These are phyloP conservation scores for Colletotrichum costaricense DNA, from an alignment of 2,329 filamentous ascomycete species.

Conservation along the genomic window DNA sequence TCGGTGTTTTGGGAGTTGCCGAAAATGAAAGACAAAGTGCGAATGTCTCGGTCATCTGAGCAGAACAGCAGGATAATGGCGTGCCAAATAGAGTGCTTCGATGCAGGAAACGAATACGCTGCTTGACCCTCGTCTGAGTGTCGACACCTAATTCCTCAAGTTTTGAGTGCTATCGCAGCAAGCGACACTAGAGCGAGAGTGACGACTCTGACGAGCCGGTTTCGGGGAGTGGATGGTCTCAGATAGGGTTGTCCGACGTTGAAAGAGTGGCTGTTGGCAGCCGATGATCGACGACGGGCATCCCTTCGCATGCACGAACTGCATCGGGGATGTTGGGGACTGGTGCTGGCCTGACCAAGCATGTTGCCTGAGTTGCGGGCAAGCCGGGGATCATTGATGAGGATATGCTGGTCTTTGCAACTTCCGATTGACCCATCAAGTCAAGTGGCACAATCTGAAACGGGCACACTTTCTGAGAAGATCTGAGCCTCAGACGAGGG, in stretches of 20 bases:
- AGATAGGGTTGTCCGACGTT: conserved; percentile 20
- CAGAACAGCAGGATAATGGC: neutral
- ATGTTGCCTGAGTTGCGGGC: conserved; percentile 16
- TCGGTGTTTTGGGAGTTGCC: conserved; percentile 2
- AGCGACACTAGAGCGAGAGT: neutral
- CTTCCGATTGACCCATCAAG: conserved; percentile 7
- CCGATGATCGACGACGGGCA: conserved; percentile 32
- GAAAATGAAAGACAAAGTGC: neutral
- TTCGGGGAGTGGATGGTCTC: conserved; percentile 19
- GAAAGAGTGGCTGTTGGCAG: conserved; percentile 26
- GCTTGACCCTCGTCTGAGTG: conserved; percentile 18
- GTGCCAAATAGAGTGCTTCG: conserved; percentile 18
- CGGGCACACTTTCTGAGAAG: conserved; percentile 4
- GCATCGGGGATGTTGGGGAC: conserved; percentile 14
- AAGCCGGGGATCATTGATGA: conserved; percentile 4
- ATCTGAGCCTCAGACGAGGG: conserved; percentile 19
- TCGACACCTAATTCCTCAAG: conserved; percentile 9
- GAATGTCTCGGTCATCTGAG: neutral
- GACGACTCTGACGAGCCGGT: neutral
- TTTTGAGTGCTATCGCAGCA: neutral
- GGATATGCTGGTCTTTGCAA: conserved; percentile 28
- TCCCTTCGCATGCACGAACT: conserved; percentile 33
- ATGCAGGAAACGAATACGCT: conserved; percentile 15
- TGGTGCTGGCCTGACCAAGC: conserved; percentile 19
- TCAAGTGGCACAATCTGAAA: conserved; percentile 35